Evolutionary conservation across 2,329 filamentous ascomycete species (phyloP), one percentile per base, ranked within the genome.

Genomic region (Colletotrichum musicola): DNA sequence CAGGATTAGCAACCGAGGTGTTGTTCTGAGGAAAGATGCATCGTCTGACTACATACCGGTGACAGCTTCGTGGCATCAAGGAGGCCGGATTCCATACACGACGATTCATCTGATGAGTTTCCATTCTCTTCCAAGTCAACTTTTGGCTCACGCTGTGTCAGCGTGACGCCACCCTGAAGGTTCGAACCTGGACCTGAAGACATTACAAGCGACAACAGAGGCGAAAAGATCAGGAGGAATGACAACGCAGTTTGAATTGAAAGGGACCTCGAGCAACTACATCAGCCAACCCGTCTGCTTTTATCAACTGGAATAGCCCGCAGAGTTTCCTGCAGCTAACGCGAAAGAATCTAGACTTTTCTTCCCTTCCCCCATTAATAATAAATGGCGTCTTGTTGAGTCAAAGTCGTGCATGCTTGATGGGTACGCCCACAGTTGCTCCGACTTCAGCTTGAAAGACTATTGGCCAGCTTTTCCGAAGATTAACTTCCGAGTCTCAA

Each of bases 61-160:
- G 77, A 76, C 25, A 79, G 71, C 50, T 76, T 77, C 16, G 77
- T 78, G 3, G 77, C 73, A 65, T 78, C 73, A 54, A 73, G 72
- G 53, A 62, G n/a, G n/a, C 30, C 30, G 9, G 13, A 7, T 6
- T 67, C 40, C 7, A 20, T 25, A 14, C 35, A 49, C 12, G 50
- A 59, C 5, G 59, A 50, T 7, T 13, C 35, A 5, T 75, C 74
- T 6, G 69, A 72, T 2, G 68, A 70, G 64, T 72, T 69, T 42
- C 71, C 71, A 27, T 49, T 61, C 25, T 67, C 71, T n/a, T 60
- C 56, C 2, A 50, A 42, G 40, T 62, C 58, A 7, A 18, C 22
- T 2, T n/a, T 22, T 20, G 57, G 16, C 9, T 55, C 42, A 5
- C 18, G 6, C 6, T 5, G 40, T 14, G 16, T 42, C 4, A 9